Percentiles rank a stretch among this genome's conserved stretches.
phyloP scores from a whole-genome alignment of 495 filamentous ascomycete genomes.

The Aspergillus avenaceus region DNA sequence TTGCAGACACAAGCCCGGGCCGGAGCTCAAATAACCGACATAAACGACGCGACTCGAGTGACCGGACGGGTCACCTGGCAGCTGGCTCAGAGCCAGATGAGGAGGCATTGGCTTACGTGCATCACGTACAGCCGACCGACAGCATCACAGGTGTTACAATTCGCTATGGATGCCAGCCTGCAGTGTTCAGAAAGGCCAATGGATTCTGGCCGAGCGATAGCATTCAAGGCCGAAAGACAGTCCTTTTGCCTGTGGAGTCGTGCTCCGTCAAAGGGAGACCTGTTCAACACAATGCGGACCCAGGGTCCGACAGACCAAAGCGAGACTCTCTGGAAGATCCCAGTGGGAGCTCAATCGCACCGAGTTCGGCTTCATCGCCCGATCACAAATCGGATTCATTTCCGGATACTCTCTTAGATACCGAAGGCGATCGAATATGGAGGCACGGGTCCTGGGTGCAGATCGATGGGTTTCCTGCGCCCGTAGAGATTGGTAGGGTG shows the following conservation, averaged over 20 bases:
- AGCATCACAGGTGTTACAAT: conserved; percentile 88
- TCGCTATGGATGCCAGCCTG: conserved; percentile 77
- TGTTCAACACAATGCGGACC: conserved; percentile 20
- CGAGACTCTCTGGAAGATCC: conserved; percentile 28
- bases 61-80: conserved; percentile 32
- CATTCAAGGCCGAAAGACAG: conserved; percentile 74
- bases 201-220: conserved; percentile 90
- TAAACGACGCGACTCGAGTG: conserved; percentile 59
- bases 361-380: conserved; percentile 17
- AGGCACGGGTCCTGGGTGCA: conserved; percentile 83
- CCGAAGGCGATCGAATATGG: conserved; percentile 59
- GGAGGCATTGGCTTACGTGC: conserved; percentile 80
- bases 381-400: conserved; percentile 7
- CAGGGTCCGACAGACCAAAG: conserved; percentile 22
- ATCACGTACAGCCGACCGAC: conserved; percentile 76
- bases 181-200: conserved; percentile 80
- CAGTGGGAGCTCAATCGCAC: conserved; percentile 41
- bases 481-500: conserved; percentile 84
- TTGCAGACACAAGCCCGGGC: conserved; percentile 46
- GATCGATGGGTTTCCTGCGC: conserved; percentile 61
- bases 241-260: conserved; percentile 85
- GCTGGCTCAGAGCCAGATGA: conserved; percentile 56
- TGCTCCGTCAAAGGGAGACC: conserved; percentile 77
- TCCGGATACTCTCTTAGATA: conserved; percentile 20
- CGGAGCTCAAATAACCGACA: conserved; percentile 44